These are phyloP conservation scores for Calonectria ilicicola DNA, from an alignment of 2,329 filamentous ascomycete genomes.

Conservation along the genomic window DNA sequence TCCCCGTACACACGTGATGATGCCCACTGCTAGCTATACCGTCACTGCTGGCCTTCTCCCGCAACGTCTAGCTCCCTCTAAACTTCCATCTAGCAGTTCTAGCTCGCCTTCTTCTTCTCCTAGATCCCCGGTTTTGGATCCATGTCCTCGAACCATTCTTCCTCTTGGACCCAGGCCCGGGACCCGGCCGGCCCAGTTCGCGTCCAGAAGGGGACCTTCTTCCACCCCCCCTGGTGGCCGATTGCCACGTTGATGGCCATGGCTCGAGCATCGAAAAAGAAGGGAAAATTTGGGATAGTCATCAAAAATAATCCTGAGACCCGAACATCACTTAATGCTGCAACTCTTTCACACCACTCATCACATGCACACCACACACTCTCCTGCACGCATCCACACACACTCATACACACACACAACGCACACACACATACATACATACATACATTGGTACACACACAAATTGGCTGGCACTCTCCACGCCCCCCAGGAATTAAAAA, in stretches of 20 bases:
- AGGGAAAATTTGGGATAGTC: slow-evolving; percentile 2
- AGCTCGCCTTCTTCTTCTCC: background rate
- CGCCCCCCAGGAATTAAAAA: background rate
- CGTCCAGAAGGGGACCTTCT: slow-evolving; percentile 12
- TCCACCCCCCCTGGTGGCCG: slow-evolving; percentile 33
- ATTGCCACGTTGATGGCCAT: slow-evolving; percentile 51
- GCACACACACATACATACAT: slow-evolving; percentile 27
- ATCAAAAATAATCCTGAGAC: slow-evolving; percentile 2
- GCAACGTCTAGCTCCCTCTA: background rate
- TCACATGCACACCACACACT: slow-evolving; percentile 34
- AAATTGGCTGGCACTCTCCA: too few species aligned
- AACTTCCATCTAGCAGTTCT: background rate
- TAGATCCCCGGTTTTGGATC: background rate
- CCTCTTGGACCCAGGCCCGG: background rate
- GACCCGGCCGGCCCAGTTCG: slow-evolving; percentile 32
- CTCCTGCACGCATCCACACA: slow-evolving; percentile 32
- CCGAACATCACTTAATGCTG: slow-evolving; percentile 19
- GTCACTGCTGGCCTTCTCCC: background rate
- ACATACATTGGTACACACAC: slow-evolving; percentile 9
- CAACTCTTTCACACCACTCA: slow-evolving; percentile 40
- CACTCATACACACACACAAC: slow-evolving; percentile 22
- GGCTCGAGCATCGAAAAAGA: slow-evolving; percentile 30
- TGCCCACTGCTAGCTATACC: background rate
- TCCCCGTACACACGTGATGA: background rate
- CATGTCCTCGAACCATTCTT: slow-evolving; percentile 13